Evolutionary conservation across 495 filamentous ascomycete species (phyloP).

Genomic region (Penicillium odoratum): DNA sequence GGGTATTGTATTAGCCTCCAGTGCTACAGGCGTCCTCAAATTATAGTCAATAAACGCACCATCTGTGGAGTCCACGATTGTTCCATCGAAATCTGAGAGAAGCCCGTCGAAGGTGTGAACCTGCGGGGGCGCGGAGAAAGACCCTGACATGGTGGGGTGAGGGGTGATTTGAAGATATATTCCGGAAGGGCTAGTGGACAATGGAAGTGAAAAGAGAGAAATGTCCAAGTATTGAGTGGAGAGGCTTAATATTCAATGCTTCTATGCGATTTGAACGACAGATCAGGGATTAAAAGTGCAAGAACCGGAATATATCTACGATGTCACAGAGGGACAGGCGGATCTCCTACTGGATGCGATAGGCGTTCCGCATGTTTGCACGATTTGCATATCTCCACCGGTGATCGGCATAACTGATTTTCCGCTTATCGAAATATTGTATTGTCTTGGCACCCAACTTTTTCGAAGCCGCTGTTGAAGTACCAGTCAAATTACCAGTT

Average conservation of each 20-base stretch:
- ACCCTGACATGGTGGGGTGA: slow-evolving; percentile 40
- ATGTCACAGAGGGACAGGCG: not conserved
- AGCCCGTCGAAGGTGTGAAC: slow-evolving; percentile 69
- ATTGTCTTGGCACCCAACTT: slow-evolving; percentile 12
- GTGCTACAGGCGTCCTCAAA: not conserved
- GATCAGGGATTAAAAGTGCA: slow-evolving; percentile 4
- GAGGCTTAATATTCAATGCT: not conserved
- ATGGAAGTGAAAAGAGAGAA: not conserved
- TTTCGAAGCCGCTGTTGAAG: slow-evolving; percentile 9
- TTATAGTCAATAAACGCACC: slow-evolving; percentile 24
- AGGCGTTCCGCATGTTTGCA: slow-evolving; percentile 19
- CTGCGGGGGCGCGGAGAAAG: slow-evolving; percentile 61
- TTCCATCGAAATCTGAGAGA: slow-evolving; percentile 89
- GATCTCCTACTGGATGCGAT: slow-evolving; percentile 13
- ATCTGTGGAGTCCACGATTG: slow-evolving; percentile 48
- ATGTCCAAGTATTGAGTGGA: not conserved
- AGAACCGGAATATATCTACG: not conserved
- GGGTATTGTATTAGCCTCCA: slow-evolving; percentile 8
- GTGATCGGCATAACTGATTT: slow-evolving; percentile 40
- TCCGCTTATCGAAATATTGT: slow-evolving; percentile 47
- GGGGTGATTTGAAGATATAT: slow-evolving; percentile 17
- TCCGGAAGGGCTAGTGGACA: not conserved
- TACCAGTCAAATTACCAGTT: slow-evolving; percentile 10
- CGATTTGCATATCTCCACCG: slow-evolving; percentile 15
- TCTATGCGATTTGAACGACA: not conserved